Evolutionary conservation across 2,329 filamentous ascomycete species (phyloP), one percentile per base, ranked within the genome.

Genomic region (Xylaria sp.): DNA sequence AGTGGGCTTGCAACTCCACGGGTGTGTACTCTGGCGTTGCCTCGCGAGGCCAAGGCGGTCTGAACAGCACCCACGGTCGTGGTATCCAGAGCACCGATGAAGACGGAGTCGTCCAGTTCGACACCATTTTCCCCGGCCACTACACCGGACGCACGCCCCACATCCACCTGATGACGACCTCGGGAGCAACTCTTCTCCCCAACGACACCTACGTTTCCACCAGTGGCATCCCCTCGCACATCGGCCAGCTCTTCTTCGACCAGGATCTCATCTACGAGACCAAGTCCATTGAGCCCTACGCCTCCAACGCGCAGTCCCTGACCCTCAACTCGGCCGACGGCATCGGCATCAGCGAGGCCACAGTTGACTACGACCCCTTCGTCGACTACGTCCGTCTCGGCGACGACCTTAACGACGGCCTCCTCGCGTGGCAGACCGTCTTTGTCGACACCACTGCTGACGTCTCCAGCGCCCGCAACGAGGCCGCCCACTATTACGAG

Each of bases 181-280:
- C 66, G 43, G 65, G 66, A 43, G 70, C 72, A 7, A 72, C 72
- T 5, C 68, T 80, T 8, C 76, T 81, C 38, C 65, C 76, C 33
- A 86, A 86, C 74, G 77, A 78, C 66, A 86, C 83, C 52, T 70
- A 71, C 47, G 69, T 76, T 25, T 47, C 60, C 2, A 31, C 50
- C n/a, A 80, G 79, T 62, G 80, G 83, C 31, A 77, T 76, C 46
- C 77, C 83, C 42, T 81, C 82, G 3, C 84, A 88, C 74, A 81
- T 87, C 46, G 85, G 85, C n/a, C 85, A 88, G 71, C 73, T 87
- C 57, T 88, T 86, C 79, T 84, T 87, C 71, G 83, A 87, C 72
- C 82, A 87, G 67, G 77, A 78, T 67, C 80, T 88, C 28, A 80
- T 85, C 66, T 61, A 70, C 4, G 68, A 77, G 35, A 83, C 87